Base-by-base conservation (phyloP, 2,329 filamentous ascomycete species). In the Aureobasidium zeae region DNA sequence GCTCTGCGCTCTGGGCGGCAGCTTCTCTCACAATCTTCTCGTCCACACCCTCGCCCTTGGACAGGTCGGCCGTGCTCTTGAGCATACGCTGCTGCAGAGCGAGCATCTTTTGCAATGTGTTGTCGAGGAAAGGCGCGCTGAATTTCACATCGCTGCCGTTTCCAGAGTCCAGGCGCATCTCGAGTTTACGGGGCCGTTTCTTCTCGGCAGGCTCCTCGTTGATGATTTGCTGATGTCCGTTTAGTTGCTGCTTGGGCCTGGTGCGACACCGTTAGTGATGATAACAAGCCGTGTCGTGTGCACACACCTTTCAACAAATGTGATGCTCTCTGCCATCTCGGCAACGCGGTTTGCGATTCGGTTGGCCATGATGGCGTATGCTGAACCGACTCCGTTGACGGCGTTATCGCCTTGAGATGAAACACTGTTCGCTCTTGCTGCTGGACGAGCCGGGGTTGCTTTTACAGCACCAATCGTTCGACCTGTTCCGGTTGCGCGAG, bases 291-390 rank as follows among this genome's bases (percentile, higher is more conserved):
- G n/a, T 35, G 16, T 47, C 22, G 29, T 31, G 21, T 29, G 44
- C 30, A 46, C 25, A 24, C 11, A 39, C 60, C 66, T 64, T 55
- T 71, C 68, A 32, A 70, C 65, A 48, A 72, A 70, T 12, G 68
- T 71, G 51, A 69, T 68, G 57, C 68, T 70, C 57, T 72, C 69
- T 6, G 69, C 69, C 67, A 72, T 70, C 52, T 72, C 69, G 5
- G 67, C 69, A 10, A 72, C 67, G 33, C 69, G 61, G 55, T 71
- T 72, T 31, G 67, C 67, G 48, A 72, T 70, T 30, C 69, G 53
- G 32, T 61, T 63, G 7, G 67, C 68, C 68, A 72, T 71, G 55
- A 71, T 70, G 33, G 64, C 65, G 57, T 71, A 71, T 25, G 69
- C 65, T 24, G 67, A 70, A 28, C 63, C 55, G 12, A 57, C 54